Percentiles rank a stretch among this genome's conserved stretches.
These are phyloP conservation scores for Lunularia cruciata DNA, from an alignment of 225 moss, liverwort and hornwort genomes.

Conservation along the genomic window DNA sequence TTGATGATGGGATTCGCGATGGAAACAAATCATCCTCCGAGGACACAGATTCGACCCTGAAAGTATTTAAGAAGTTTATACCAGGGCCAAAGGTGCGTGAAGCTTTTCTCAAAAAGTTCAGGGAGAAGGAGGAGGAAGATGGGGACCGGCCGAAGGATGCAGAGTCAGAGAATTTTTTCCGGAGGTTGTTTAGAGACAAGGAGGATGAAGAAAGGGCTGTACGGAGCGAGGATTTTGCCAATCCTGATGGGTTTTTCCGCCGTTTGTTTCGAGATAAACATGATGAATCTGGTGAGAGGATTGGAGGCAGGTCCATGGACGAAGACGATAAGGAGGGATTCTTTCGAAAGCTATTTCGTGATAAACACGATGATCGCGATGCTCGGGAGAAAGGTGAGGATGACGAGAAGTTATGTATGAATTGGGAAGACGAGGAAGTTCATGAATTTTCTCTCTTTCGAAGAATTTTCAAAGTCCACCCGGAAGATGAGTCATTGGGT, in stretches of 20 bases:
- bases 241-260: slow-evolving; percentile 82
- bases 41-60: slow-evolving; percentile 83
- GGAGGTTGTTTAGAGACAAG: slow-evolving; percentile 81
- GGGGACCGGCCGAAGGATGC: slow-evolving; percentile 75
- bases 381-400: slow-evolving; percentile 64
- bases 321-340: slow-evolving; percentile 97
- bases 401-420: slow-evolving; percentile 52
- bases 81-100: slow-evolving; percentile 96
- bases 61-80: slow-evolving; percentile 85
- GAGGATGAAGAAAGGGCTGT: slow-evolving; percentile 89
- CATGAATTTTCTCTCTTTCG: slow-evolving; percentile 78
- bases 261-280: slow-evolving; percentile 80
- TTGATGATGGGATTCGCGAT: slow-evolving; percentile 78
- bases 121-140: slow-evolving; percentile 93
- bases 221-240: slow-evolving; percentile 73
- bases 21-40: slow-evolving; percentile 53
- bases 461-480: slow-evolving; percentile 91
- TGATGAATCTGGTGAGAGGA: slow-evolving; percentile 61
- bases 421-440: slow-evolving; percentile 80
- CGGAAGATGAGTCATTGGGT: slow-evolving; percentile 71
- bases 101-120: slow-evolving; percentile 85
- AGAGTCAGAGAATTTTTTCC: slow-evolving; percentile 86
- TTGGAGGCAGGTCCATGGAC: slow-evolving; percentile 29
- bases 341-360: slow-evolving; percentile 77
- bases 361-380: slow-evolving; percentile 46